Percentiles rank a stretch among this genome's conserved stretches.
Evolutionary conservation across 2,329 filamentous ascomycete genomes (phyloP).

Genomic region (Xenoacremonium recifei): DNA sequence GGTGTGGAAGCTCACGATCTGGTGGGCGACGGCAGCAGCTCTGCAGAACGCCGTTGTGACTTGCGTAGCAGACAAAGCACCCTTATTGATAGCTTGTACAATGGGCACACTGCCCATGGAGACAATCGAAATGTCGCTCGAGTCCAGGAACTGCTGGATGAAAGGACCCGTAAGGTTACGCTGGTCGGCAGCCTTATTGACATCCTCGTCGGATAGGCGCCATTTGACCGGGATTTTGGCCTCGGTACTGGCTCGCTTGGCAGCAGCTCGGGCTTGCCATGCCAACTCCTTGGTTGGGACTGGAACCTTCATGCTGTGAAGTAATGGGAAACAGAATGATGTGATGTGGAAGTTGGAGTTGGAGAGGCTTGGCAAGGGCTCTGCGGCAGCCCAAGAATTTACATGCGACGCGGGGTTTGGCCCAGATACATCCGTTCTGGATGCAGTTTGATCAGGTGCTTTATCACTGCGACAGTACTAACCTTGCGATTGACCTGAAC

Average conservation of each 20-base stretch:
- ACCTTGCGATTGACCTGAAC: too few relatives aligned
- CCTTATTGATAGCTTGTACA: background rate
- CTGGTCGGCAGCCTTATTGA: conserved; percentile 9
- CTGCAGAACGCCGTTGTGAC: conserved; percentile 3
- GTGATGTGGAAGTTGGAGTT: too few relatives aligned
- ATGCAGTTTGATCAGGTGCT: too few relatives aligned
- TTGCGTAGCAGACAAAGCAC: background rate
- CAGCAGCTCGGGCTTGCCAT: conserved; percentile 17
- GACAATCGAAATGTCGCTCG: background rate
- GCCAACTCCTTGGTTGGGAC: too few relatives aligned
- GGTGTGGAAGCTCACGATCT: conserved; percentile 3
- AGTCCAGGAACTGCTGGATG: background rate
- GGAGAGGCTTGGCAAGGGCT: too few relatives aligned
- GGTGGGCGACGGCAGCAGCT: conserved; percentile 1
- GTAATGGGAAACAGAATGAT: too few relatives aligned
- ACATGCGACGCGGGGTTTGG: too few relatives aligned
- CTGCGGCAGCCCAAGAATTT: too few relatives aligned
- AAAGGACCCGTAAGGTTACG: background rate
- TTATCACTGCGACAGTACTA: too few relatives aligned
- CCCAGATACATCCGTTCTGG: too few relatives aligned
- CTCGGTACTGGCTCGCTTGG: conserved; percentile 14
- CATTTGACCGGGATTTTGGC: conserved; percentile 18
- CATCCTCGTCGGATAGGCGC: conserved; percentile 14
- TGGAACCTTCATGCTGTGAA: too few relatives aligned
- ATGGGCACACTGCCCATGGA: background rate